A percentile compares a stretch with the other conserved stretches of the same genome.
Evolutionary conservation across 2,329 filamentous ascomycete species (phyloP).

Genomic region (Ceratocystis eucalypticola): DNA sequence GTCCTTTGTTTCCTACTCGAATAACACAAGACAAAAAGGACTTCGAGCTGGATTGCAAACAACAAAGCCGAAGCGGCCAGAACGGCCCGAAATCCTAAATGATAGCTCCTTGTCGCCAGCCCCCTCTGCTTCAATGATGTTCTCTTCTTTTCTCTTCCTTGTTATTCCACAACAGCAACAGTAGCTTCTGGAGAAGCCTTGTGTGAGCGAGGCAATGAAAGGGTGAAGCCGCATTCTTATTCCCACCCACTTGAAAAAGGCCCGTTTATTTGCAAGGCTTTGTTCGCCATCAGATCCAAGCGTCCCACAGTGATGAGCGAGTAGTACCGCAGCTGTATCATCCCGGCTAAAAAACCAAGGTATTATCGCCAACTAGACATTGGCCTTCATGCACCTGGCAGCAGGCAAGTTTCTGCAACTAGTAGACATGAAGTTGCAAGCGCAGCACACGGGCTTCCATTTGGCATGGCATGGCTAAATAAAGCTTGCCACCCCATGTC

Average conservation of each 20-base stretch:
- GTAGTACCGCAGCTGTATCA: background rate
- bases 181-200: background rate
- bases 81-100: slow-evolving; percentile 12
- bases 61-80: background rate
- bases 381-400: background rate
- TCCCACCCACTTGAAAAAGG: background rate
- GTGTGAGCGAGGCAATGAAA: background rate
- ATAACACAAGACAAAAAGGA: background rate
- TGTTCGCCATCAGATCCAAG: background rate
- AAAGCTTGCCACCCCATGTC: background rate
- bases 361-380: background rate
- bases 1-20: background rate
- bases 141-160: slow-evolving; percentile 6
- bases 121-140: background rate
- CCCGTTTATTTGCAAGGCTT: background rate
- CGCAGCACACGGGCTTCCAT: background rate
- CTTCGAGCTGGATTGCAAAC: background rate
- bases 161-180: background rate
- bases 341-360: background rate
- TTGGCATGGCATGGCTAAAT: background rate
- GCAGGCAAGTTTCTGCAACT: background rate
- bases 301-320: background rate
- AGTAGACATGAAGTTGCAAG: background rate
- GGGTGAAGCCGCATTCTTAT: background rate
- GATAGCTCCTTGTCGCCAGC: background rate